These are phyloP conservation scores for Hericium rajendrae DNA, from an alignment of 768 basidiomycete genomes.

Conservation along the genomic window DNA sequence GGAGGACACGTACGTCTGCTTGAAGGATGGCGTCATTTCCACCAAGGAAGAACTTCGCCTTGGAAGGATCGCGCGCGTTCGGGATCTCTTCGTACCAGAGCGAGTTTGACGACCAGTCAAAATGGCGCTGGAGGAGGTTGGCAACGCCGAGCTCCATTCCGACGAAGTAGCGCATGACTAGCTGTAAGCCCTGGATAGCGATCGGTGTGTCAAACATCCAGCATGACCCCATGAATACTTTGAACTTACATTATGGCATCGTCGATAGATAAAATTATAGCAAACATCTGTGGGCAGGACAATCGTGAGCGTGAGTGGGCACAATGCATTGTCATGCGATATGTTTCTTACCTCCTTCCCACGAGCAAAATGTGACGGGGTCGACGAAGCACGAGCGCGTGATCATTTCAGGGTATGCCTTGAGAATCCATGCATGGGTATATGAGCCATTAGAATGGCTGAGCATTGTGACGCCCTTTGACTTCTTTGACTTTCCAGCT, in stretches of 20 bases:
- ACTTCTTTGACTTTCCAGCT: conserved; percentile 5
- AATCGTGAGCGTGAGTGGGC: neutral
- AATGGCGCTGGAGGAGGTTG: conserved; percentile 74
- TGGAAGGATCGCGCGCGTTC: conserved; percentile 55
- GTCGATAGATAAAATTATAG: conserved; percentile 80
- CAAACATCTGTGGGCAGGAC: conserved; percentile 56
- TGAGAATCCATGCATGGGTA: conserved; percentile 83
- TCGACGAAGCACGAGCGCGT: conserved; percentile 83
- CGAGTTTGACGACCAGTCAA: conserved; percentile 81
- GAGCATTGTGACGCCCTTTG: conserved; percentile 60
- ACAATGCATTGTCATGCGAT: neutral
- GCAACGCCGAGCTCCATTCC: conserved; percentile 82
- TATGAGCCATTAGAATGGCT: conserved; percentile 91
- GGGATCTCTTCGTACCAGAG: conserved; percentile 90
- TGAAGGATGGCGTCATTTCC: conserved; percentile 75
- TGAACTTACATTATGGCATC: conserved; percentile 47
- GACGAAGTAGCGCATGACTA: conserved; percentile 83
- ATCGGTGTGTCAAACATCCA: too few species aligned
- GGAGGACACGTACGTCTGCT: conserved; percentile 39
- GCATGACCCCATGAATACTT: too few species aligned
- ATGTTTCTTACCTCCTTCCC: conserved; percentile 73
- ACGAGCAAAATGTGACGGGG: conserved; percentile 82
- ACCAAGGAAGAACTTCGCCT: conserved; percentile 71
- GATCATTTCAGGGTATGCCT: conserved; percentile 59
- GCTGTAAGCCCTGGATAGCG: conserved; percentile 51